These are phyloP conservation scores for Musa beccarii DNA, from an alignment of 176 grass and related monocot genomes.

Conservation along the genomic window DNA sequence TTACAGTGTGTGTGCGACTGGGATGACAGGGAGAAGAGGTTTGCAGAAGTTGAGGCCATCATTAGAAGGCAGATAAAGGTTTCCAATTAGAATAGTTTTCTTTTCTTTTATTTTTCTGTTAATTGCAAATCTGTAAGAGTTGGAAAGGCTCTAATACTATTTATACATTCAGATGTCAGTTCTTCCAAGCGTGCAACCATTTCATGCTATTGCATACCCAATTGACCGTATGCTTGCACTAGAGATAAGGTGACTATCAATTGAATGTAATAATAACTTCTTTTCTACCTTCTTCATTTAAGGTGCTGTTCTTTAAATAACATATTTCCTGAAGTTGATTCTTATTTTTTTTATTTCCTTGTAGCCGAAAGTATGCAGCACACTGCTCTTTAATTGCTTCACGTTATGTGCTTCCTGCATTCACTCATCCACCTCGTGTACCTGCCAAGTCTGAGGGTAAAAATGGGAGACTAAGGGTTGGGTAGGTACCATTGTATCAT, in stretches of 20 bases:
- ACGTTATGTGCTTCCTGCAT: conserved; percentile 53
- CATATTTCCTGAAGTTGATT: background rate
- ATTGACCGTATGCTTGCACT: conserved; percentile 69
- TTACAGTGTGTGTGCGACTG: conserved; percentile 87
- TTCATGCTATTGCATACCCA: conserved; percentile 93
- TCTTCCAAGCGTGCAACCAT: conserved; percentile 91
- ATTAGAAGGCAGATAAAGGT: conserved; percentile 87
- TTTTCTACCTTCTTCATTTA: background rate
- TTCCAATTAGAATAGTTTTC: background rate
- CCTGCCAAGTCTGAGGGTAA: conserved; percentile 48
- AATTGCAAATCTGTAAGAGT: background rate
- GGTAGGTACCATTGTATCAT: conserved; percentile 34
- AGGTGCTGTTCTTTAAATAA: background rate
- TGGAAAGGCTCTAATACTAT: background rate
- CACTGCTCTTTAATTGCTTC: conserved; percentile 77
- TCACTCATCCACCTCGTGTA: conserved; percentile 50
- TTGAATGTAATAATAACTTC: background rate
- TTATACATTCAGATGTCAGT: conserved; percentile 22
- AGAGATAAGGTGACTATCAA: conserved; percentile 59
- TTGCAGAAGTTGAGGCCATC: conserved; percentile 73
- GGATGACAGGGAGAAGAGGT: conserved; percentile 65
- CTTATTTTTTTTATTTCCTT: background rate
- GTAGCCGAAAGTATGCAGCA: conserved; percentile 67
- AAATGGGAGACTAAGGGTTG: conserved; percentile 56
- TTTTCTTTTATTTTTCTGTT: background rate